Evolutionary conservation across 345 rosid species (phyloP), one percentile per base, ranked within the genome.

Genomic region (Eutrema yunnanense): DNA sequence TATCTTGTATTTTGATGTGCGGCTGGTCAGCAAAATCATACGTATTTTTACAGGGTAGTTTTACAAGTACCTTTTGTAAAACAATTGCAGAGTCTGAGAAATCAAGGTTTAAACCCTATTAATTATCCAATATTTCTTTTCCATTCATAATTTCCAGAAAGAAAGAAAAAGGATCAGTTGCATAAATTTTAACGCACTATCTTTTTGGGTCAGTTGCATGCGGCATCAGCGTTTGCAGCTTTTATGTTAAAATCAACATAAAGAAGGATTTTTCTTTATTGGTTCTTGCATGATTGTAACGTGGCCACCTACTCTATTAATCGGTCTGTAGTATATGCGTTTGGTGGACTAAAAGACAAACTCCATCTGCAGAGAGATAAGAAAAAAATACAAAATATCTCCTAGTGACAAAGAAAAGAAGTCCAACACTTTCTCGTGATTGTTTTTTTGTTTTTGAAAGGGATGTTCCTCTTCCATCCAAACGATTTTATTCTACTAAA

Each of bases 281-380:
- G 3, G 55, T 58, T n/a, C 22, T 52, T 51, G 76, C 76, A 62
- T 72, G 75, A 30, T 42, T 2, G 53, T 52, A 60, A 30, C 67
- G 74, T 71, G 67, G 60, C 42, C 22, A 71, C 67, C 34, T 49
- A 30, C 33, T 59, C 2, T 14, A 34, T 0, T 14, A 12, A 8
- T 53, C 37, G 36, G 46, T 51, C 34, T 51, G 26, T 51, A 40
- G 38, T 51, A 13, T 29, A 10, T 52, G 62, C 71, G 29, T 34
- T 34, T 34, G 53, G 44, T 69, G 19, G 14, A 34, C 47, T 47
- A 8, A 16, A 42, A 29, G 43, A 38, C 49, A 43, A 30, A 54
- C 16, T 6, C 5, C 50, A 26, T 34, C 36, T 41, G n/a, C 44
- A 5, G 62, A 57, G n/a, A 2, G 22, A 19, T 0, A 19, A 19